phyloP scores from a whole-genome alignment of 2,329 filamentous ascomycete genomes.

The Nemania sp. region DNA sequence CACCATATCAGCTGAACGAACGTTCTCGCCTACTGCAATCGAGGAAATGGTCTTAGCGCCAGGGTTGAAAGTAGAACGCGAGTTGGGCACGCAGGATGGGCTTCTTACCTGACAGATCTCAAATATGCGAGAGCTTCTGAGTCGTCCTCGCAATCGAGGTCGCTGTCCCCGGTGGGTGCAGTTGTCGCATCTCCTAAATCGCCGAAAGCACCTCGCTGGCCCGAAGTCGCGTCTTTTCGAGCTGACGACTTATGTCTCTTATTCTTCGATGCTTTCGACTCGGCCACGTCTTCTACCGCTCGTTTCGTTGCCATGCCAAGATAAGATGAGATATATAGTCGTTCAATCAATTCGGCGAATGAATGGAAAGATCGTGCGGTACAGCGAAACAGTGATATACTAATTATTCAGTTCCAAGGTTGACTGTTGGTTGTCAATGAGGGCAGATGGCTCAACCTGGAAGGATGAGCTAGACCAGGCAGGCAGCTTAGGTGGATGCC shows the following conservation, averaged over 20 bases:
- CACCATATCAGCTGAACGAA: constrained; percentile 53
- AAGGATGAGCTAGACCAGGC: no score
- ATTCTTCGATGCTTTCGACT: constrained; percentile 23
- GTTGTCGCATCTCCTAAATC: constrained; percentile 50
- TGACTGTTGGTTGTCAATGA: no score
- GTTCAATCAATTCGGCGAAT: background rate
- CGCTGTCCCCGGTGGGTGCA: constrained; percentile 43
- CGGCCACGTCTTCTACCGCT: constrained; percentile 27
- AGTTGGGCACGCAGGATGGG: constrained; percentile 13
- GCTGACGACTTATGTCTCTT: constrained; percentile 29
- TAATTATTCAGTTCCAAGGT: no score
- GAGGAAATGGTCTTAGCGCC: constrained; percentile 32
- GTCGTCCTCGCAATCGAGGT: constrained; percentile 59
- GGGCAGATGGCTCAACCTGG: no score
- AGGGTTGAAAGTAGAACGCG: constrained; percentile 11
- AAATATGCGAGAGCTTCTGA: constrained; percentile 62
- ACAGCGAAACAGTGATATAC: no score
- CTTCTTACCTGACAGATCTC: constrained; percentile 62
- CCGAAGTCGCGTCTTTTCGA: constrained; percentile 54
- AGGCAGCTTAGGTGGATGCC: background rate
- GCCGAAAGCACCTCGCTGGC: constrained; percentile 62
- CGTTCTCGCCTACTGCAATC: constrained; percentile 25
- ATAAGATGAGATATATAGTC: background rate
- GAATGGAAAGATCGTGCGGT: no score
- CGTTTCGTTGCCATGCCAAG: constrained; percentile 35